Percentiles rank a stretch among this genome's conserved stretches.
Evolutionary conservation across 768 basidiomycete species (phyloP).

Genomic region (Suillus weaverae): DNA sequence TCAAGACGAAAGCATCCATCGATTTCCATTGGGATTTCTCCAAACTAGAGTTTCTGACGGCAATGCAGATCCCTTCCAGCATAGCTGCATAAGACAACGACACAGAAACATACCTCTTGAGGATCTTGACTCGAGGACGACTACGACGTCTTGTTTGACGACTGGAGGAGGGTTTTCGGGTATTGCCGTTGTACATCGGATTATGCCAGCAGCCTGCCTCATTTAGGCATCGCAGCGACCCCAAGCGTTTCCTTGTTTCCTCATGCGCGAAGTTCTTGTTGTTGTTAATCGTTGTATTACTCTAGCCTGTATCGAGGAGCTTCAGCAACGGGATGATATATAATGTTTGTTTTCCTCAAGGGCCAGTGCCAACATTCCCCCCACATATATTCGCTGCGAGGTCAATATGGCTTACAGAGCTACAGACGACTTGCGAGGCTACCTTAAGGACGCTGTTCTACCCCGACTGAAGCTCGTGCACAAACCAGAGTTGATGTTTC

Average conservation of each 20-base stretch:
- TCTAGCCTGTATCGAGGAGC: neutral
- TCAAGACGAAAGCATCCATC: slow-evolving; percentile 18
- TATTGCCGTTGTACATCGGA: slow-evolving; percentile 23
- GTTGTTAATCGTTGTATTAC: slow-evolving; percentile 1
- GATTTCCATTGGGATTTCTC: slow-evolving; percentile 1
- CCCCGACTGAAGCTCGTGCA: slow-evolving; percentile 32
- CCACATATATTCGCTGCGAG: neutral
- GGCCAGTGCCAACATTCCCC: neutral
- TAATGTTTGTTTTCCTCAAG: neutral
- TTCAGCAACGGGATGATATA: neutral
- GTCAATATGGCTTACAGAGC: slow-evolving; percentile 28
- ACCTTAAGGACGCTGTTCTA: slow-evolving; percentile 35
- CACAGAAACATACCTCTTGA: slow-evolving; percentile 30
- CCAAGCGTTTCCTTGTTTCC: neutral
- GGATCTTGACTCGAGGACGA: slow-evolving; percentile 18
- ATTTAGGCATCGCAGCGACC: neutral
- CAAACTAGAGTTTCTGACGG: neutral
- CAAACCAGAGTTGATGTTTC: slow-evolving; percentile 20
- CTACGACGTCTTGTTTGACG: slow-evolving; percentile 5
- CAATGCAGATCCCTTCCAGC: neutral
- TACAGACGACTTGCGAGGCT: slow-evolving; percentile 34
- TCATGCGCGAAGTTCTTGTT: neutral
- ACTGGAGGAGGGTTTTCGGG: slow-evolving; percentile 15
- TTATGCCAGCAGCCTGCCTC: slow-evolving; percentile 10
- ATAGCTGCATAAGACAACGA: slow-evolving; percentile 4